These are phyloP conservation scores for Metschnikowia reukaufii DNA, from an alignment of 805 yeast species.

Conservation along the genomic window DNA sequence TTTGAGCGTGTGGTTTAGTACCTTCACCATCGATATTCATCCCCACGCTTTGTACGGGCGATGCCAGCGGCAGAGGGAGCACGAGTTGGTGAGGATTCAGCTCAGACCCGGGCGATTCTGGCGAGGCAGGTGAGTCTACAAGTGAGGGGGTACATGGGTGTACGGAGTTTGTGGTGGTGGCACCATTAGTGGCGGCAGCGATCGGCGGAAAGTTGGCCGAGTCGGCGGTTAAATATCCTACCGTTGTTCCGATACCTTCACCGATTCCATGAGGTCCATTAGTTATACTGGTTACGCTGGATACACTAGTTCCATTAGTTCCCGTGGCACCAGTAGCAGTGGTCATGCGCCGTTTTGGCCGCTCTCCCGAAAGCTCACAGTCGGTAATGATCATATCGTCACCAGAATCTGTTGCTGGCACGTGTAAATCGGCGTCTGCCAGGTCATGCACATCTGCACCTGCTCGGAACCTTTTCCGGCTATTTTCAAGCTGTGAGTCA, in stretches of 20 bases:
- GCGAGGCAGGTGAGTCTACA: too few relatives aligned
- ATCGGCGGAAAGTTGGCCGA: too few relatives aligned
- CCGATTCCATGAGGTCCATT: too few relatives aligned
- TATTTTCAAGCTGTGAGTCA: constrained; percentile 11
- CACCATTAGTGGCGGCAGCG: too few relatives aligned
- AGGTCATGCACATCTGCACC: constrained; percentile 20
- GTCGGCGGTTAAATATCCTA: too few relatives aligned
- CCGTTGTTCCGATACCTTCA: background rate
- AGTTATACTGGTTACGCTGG: too few relatives aligned
- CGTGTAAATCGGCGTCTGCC: constrained; percentile 19
- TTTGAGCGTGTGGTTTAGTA: constrained; percentile 24
- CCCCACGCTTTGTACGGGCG: constrained; percentile 41
- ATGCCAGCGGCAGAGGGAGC: constrained; percentile 67
- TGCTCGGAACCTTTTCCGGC: constrained; percentile 25
- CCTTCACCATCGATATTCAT: background rate
- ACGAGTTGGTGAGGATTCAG: constrained; percentile 49
- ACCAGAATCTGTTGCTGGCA: constrained; percentile 22
- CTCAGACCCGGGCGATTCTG: constrained; percentile 28
- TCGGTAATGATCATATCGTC: constrained; percentile 40
- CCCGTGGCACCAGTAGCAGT: constrained; percentile 1
- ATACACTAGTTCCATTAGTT: background rate
- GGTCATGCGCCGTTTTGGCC: constrained; percentile 40
- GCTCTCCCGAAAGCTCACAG: constrained; percentile 24
- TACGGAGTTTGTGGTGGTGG: constrained; percentile 2
- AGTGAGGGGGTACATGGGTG: constrained; percentile 10